A percentile compares a stretch with the other conserved stretches of the same genome.
Conservation (phyloP, 176 grass and related monocot species). For the Triticum monococcum region DNA sequence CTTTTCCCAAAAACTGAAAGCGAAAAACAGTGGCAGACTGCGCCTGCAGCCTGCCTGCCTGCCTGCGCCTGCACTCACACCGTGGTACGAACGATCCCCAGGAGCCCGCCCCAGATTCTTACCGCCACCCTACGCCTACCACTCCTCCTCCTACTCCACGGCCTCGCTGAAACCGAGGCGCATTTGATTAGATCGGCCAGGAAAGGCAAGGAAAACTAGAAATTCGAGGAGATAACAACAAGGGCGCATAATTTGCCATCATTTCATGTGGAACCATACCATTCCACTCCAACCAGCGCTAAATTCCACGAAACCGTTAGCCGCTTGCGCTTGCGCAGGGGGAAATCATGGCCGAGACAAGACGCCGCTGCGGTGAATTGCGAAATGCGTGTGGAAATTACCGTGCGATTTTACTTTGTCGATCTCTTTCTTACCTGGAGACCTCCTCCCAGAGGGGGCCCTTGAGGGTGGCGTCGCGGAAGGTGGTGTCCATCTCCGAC, state of each 20-base stretch:
- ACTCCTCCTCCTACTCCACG: too few species aligned
- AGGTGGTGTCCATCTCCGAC: slow-evolving; percentile 93
- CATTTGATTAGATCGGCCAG: slow-evolving; percentile 23
- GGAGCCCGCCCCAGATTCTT: slow-evolving; percentile 37
- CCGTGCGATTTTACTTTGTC: too few species aligned
- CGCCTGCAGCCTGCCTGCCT: slow-evolving; percentile 22
- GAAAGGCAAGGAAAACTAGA: not conserved
- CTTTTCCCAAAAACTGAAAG: slow-evolving; percentile 68
- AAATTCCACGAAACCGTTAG: slow-evolving; percentile 62
- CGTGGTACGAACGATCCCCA: slow-evolving; percentile 40
- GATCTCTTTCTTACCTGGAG: slow-evolving; percentile 57
- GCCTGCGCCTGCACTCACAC: slow-evolving; percentile 39
- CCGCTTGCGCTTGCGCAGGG: slow-evolving; percentile 18
- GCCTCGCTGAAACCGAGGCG: slow-evolving; percentile 31
- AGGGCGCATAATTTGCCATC: slow-evolving; percentile 37
- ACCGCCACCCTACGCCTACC: slow-evolving; percentile 26
- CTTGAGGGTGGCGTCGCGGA: slow-evolving; percentile 95
- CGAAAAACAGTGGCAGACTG: slow-evolving; percentile 45
- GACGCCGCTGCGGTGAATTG: not conserved
- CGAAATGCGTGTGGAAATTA: slow-evolving; percentile 19
- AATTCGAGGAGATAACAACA: not conserved
- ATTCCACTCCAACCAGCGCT: slow-evolving; percentile 3
- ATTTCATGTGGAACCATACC: slow-evolving; percentile 52
- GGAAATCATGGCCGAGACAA: slow-evolving; percentile 20
- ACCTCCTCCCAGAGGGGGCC: slow-evolving; percentile 89